These are phyloP conservation scores for Mallotus nudiflorus DNA, from an alignment of 345 rosid species.

Conservation along the genomic window DNA sequence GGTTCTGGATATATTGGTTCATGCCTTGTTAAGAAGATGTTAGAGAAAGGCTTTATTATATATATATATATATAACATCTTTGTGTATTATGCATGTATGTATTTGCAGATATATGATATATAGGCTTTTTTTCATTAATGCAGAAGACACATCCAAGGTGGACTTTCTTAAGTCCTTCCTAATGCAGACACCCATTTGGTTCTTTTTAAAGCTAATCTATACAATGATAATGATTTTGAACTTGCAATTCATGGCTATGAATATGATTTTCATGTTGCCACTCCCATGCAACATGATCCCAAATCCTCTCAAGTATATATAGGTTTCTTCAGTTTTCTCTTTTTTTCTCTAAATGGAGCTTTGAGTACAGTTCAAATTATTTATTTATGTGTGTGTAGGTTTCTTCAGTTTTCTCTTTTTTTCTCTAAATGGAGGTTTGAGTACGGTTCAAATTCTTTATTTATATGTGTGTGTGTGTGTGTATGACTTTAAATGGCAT, in stretches of 20 bases:
- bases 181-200: conserved; percentile 26
- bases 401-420: no score
- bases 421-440: no score
- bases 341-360: no score
- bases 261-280: conserved; percentile 29
- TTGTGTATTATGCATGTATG: not conserved
- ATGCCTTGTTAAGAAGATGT: conserved; percentile 32
- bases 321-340: not conserved
- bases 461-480: no score
- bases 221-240: conserved; percentile 25
- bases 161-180: conserved; percentile 27
- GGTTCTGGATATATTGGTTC: conserved; percentile 42
- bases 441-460: no score
- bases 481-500: not conserved
- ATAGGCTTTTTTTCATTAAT: not conserved
- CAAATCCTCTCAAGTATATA: conserved; percentile 10
- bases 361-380: no score
- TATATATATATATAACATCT: not conserved
- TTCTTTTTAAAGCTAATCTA: conserved; percentile 37
- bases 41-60: conserved; percentile 32
- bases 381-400: no score
- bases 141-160: conserved; percentile 33
- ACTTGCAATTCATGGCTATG: conserved; percentile 28
- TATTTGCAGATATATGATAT: not conserved
- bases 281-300: conserved; percentile 16